A percentile compares a stretch with the other conserved stretches of the same genome.
Conservation (phyloP, 768 basidiomycete species). For the Fomitopsis serialis region DNA sequence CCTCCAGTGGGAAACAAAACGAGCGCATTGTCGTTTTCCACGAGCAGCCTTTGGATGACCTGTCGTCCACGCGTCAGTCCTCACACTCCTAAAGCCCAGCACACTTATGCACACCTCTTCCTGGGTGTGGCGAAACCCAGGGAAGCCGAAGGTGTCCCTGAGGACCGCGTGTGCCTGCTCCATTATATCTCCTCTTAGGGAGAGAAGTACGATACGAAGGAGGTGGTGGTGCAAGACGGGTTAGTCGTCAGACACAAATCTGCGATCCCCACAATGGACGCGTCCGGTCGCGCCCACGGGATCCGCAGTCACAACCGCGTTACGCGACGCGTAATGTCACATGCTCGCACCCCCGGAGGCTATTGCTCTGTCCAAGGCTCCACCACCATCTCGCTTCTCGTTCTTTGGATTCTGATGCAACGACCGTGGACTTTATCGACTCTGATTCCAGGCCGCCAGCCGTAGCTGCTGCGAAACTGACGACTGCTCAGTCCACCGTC, state of each 20-base stretch:
- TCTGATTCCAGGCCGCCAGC: no score
- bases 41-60: slow-evolving; percentile 34
- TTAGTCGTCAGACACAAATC: not conserved
- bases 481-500: no score
- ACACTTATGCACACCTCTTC: slow-evolving; percentile 23
- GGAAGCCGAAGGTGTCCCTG: slow-evolving; percentile 30
- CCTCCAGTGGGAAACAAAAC: slow-evolving; percentile 38
- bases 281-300: no score
- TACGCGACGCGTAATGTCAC: not conserved
- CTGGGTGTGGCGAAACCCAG: slow-evolving; percentile 33
- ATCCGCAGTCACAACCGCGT: not conserved
- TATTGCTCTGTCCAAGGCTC: no score
- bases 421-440: no score
- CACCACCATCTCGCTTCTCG: no score
- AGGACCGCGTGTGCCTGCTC: slow-evolving; percentile 28
- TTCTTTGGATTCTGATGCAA: no score
- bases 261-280: not conserved
- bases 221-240: not conserved
- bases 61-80: slow-evolving; percentile 8
- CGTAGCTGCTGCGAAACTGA: no score
- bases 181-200: slow-evolving; percentile 18
- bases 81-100: not conserved
- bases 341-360: not conserved
- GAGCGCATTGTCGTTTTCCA: slow-evolving; percentile 35
- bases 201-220: no score